Evolutionary conservation across 805 yeast genomes (phyloP).

Genomic region (Yamadazyma takamatsuzukensis): DNA sequence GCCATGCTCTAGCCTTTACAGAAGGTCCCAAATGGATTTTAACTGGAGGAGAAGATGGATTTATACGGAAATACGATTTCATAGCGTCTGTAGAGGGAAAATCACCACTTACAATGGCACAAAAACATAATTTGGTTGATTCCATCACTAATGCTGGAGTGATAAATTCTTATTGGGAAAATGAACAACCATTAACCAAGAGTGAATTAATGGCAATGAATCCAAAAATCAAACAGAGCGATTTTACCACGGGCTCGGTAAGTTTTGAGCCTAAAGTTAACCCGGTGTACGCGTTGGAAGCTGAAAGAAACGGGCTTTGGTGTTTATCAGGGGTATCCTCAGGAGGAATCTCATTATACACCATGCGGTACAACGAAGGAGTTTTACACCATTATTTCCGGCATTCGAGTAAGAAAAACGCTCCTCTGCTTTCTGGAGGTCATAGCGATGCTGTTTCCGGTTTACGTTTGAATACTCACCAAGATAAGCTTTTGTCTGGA

Average conservation of each 20-base stretch:
- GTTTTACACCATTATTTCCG: constrained; percentile 68
- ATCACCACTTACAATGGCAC: constrained; percentile 83
- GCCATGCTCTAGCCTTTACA: constrained; percentile 74
- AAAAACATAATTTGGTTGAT: constrained; percentile 84
- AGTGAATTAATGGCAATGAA: constrained; percentile 30
- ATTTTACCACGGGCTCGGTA: constrained; percentile 34
- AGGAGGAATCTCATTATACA: constrained; percentile 86
- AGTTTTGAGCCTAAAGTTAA: constrained; percentile 60
- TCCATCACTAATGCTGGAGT: constrained; percentile 83
- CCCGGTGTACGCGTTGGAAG: constrained; percentile 87
- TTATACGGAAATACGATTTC: constrained; percentile 84
- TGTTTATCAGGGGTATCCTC: constrained; percentile 72
- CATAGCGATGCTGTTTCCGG: constrained; percentile 78
- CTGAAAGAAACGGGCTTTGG: constrained; percentile 80
- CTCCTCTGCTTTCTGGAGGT: constrained; percentile 18
- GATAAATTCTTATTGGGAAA: constrained; percentile 86
- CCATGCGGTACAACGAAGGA: constrained; percentile 82
- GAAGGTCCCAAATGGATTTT: constrained; percentile 82
- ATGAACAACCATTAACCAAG: constrained; percentile 75
- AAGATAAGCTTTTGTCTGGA: constrained; percentile 70
- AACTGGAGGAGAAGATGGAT: constrained; percentile 96
- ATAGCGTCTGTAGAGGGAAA: constrained; percentile 83
- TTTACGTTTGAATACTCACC: constrained; percentile 56
- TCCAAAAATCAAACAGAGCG: constrained; percentile 34
- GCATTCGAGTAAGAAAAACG: constrained; percentile 30